phyloP scores from a whole-genome alignment of 225 moss, liverwort and hornwort genomes.

The Pseudisothecium myosuroides region DNA sequence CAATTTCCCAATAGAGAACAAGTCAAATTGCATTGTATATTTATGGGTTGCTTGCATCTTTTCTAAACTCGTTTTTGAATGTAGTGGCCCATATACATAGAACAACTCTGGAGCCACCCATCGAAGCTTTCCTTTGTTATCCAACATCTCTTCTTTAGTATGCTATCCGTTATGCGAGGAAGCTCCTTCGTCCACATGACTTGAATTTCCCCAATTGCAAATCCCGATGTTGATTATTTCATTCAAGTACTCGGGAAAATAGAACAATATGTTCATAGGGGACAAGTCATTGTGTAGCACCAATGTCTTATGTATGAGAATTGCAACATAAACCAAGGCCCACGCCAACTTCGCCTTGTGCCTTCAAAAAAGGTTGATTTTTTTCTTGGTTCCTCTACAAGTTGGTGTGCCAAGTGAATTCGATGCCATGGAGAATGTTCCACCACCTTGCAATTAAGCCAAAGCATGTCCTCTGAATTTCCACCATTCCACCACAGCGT shows the following conservation, averaged over 20 bases:
- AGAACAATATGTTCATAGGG: not conserved
- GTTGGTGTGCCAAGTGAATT: not conserved
- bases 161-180: accelerated
- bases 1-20: not conserved
- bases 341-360: not conserved
- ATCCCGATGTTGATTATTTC: not conserved
- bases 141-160: accelerated
- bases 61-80: accelerated
- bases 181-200: not conserved
- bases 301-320: not conserved
- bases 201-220: not conserved
- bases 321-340: not conserved
- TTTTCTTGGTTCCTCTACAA: not conserved
- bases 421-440: too few relatives aligned
- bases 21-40: accelerated
- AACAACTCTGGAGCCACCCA: not conserved
- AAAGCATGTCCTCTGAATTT: not conserved
- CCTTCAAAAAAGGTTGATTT: not conserved
- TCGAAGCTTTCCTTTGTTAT: accelerated
- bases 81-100: not conserved
- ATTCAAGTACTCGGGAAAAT: accelerated
- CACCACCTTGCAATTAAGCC: not conserved
- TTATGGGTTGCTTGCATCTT: not conserved
- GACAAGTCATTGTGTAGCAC: not conserved
- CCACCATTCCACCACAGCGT: not conserved